Evolutionary conservation across 176 grass and related monocot species (phyloP).

Genomic region (bread wheat (Triticum aestivum)): IWGSC_CS_RefSeq_v2.1 NC_057813.1:267834129-267834628

Average conservation of each 20-base stretch:
- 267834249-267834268: neutral
- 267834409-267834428: slow-evolving; percentile 70
- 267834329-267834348: slow-evolving; percentile 21
- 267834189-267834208: neutral
- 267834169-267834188: neutral
- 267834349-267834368: slow-evolving; percentile 65
- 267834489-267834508: neutral
- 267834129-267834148: neutral
- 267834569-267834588: neutral
- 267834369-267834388: slow-evolving; percentile 96
- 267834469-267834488: slow-evolving; percentile 24
- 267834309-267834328: neutral
- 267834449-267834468: slow-evolving; percentile 82
- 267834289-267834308: neutral
- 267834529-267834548: neutral
- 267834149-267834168: neutral
- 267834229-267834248: neutral
- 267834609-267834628: neutral
- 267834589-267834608: neutral
- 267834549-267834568: neutral
- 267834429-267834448: slow-evolving; percentile 79
- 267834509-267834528: neutral
- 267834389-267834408: slow-evolving; percentile 82
- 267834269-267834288: neutral
- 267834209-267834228: neutral